A percentile compares a stretch with the other conserved stretches of the same genome.
Conservation (phyloP, 2,329 filamentous ascomycete species). For the Capronia coronata region DNA sequence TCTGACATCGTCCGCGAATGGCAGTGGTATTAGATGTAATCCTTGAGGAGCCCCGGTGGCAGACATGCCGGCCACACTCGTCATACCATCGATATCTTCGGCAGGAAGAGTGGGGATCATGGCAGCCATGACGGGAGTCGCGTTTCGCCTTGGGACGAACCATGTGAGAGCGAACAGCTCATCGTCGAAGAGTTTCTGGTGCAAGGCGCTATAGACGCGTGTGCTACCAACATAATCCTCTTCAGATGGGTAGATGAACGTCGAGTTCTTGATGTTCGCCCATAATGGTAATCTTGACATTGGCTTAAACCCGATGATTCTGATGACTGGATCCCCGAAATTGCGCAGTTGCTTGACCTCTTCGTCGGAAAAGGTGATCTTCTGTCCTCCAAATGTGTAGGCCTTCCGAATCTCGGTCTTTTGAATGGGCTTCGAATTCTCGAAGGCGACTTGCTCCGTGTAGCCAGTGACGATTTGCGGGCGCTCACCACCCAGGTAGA, state of each 20-base stretch:
- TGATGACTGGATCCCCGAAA: conserved; percentile 75
- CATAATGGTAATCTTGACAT: conserved; percentile 67
- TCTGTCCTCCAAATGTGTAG: conserved; percentile 91
- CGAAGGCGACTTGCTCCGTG: conserved; percentile 63
- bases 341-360: conserved; percentile 71
- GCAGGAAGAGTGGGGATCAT: conserved; percentile 55
- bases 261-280: conserved; percentile 79
- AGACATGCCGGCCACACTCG: conserved; percentile 23
- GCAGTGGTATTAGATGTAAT: conserved; percentile 62
- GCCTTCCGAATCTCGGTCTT: conserved; percentile 80
- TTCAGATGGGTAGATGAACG: conserved; percentile 91
- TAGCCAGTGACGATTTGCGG: conserved; percentile 70
- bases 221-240: conserved; percentile 85
- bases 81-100: conserved; percentile 12
- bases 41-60: conserved; percentile 27
- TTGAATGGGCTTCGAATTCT: conserved; percentile 68
- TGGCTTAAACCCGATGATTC: conserved; percentile 91
- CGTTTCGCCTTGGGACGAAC: conserved; percentile 78
- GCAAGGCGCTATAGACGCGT: conserved; percentile 82
- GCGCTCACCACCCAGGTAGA: conserved; percentile 81
- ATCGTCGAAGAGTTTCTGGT: conserved; percentile 73
- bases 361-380: conserved; percentile 75
- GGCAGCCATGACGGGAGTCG: conserved; percentile 70
- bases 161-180: conserved; percentile 81
- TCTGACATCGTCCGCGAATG: conserved; percentile 82